These are phyloP conservation scores for Plasmodium vivax DNA, from an alignment of 169 alveolate genomes.

Conservation along the genomic window DNA sequence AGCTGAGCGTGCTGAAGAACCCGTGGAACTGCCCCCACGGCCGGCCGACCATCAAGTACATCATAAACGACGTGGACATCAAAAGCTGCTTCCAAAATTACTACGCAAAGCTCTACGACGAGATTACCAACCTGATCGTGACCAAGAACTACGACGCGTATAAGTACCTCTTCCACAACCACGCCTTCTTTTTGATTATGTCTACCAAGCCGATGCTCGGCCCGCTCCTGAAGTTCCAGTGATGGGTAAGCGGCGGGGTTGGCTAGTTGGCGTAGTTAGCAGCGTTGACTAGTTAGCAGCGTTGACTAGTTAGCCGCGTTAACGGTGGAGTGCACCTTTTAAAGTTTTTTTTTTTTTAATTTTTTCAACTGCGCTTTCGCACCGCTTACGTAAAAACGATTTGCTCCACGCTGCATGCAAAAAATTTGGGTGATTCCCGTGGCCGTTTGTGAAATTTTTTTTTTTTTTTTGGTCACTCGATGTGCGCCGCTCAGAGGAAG, in stretches of 20 bases:
- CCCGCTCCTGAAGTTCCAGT: slow-evolving; percentile 47
- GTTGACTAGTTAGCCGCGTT: not conserved
- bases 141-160: slow-evolving; percentile 46
- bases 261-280: not conserved
- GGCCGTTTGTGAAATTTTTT: not conserved
- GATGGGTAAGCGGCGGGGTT: not conserved
- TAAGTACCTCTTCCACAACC: slow-evolving; percentile 55
- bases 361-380: not conserved
- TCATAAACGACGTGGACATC: slow-evolving; percentile 51
- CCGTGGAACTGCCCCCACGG: slow-evolving; percentile 99
- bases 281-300: not conserved
- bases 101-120: slow-evolving; percentile 57
- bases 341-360: not conserved
- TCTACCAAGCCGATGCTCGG: slow-evolving; percentile 61
- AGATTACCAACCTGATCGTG: slow-evolving; percentile 30
- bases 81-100: slow-evolving; percentile 48
- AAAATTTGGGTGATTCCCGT: not conserved
- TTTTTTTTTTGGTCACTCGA: not conserved
- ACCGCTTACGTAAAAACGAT: not conserved
- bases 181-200: slow-evolving; percentile 59
- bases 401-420: not conserved
- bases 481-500: not conserved
- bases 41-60: slow-evolving; percentile 96
- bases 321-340: not conserved
- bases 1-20: slow-evolving; percentile 90